A percentile compares a stretch with the other conserved stretches of the same genome.
These are phyloP conservation scores for Austroboletus novae-zelandiae DNA, from an alignment of 1,284 basidiomycete genomes.

Conservation along the genomic window DNA sequence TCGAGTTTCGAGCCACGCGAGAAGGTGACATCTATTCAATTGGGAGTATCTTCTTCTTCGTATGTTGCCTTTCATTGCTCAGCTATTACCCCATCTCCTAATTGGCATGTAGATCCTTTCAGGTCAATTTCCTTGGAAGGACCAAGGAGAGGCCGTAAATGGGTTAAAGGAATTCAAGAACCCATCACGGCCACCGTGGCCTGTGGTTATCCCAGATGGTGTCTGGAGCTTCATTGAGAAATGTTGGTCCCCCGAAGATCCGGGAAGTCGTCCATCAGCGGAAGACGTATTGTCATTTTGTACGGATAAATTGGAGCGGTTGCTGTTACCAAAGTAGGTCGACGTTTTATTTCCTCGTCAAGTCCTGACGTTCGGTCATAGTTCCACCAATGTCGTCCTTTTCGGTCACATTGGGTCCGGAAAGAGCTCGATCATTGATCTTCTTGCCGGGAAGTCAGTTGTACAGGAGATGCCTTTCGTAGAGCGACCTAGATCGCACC, in stretches of 20 bases:
- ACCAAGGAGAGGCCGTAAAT: not conserved
- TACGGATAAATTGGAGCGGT: not conserved
- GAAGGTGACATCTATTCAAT: constrained; percentile 9
- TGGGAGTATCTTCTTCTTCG: constrained; percentile 7
- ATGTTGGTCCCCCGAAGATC: constrained; percentile 9
- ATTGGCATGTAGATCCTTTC: constrained; percentile 3
- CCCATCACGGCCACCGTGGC: constrained; percentile 4
- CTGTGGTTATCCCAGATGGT: not conserved
- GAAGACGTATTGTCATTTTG: constrained; percentile 1
- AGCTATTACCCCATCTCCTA: not conserved
- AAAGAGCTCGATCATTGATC: constrained; percentile 2
- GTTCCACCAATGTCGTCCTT: not conserved
- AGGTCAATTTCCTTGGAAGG: not conserved
- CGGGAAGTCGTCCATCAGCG: constrained; percentile 1
- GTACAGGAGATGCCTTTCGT: not conserved
- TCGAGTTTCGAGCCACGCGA: not conserved
- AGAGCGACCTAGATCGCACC: not conserved
- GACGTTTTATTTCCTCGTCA: not conserved
- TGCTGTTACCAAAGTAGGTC: not conserved
- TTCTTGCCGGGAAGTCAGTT: not conserved
- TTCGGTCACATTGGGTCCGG: not conserved
- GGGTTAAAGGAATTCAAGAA: not conserved
- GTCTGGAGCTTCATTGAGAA: constrained; percentile 7
- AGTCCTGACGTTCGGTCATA: not conserved
- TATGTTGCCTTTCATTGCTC: not conserved